These are phyloP conservation scores for Carallia pectinifolia DNA, from an alignment of 345 rosid genomes.

Conservation along the genomic window DNA sequence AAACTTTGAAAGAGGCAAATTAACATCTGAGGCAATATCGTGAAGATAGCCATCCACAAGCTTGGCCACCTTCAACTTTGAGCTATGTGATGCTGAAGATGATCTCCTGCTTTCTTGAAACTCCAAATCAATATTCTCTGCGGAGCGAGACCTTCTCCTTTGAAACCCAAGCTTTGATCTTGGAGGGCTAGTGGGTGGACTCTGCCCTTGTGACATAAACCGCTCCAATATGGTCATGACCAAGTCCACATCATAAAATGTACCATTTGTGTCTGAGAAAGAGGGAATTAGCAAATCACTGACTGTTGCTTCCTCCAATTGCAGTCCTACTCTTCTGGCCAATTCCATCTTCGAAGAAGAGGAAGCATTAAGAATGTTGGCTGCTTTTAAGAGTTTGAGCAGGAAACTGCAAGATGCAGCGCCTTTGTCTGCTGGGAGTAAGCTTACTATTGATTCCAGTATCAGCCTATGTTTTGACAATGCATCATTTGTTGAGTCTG, in stretches of 20 bases:
- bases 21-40: conserved; percentile 71
- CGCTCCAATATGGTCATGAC: conserved; percentile 75
- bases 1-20: conserved; percentile 80
- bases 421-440: conserved; percentile 80
- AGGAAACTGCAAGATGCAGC: conserved; percentile 80
- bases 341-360: conserved; percentile 71
- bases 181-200: conserved; percentile 92
- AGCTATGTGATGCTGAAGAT: conserved; percentile 93
- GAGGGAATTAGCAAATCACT: conserved; percentile 79
- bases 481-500: conserved; percentile 52
- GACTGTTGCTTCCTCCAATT: conserved; percentile 82
- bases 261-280: conserved; percentile 39
- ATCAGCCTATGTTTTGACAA: conserved; percentile 64
- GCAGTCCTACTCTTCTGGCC: conserved; percentile 78
- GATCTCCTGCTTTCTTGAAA: conserved; percentile 91
- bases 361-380: conserved; percentile 73
- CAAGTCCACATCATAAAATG: conserved; percentile 74
- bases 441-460: conserved; percentile 79
- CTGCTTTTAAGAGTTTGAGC: conserved; percentile 83
- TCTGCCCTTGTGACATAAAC: conserved; percentile 85
- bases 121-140: conserved; percentile 77
- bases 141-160: conserved; percentile 91
- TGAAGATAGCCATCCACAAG: conserved; percentile 85
- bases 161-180: conserved; percentile 68
- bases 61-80: conserved; percentile 94